Evolutionary conservation across 495 filamentous ascomycete species (phyloP).

Genomic region (Penicillium riverlandense): DNA sequence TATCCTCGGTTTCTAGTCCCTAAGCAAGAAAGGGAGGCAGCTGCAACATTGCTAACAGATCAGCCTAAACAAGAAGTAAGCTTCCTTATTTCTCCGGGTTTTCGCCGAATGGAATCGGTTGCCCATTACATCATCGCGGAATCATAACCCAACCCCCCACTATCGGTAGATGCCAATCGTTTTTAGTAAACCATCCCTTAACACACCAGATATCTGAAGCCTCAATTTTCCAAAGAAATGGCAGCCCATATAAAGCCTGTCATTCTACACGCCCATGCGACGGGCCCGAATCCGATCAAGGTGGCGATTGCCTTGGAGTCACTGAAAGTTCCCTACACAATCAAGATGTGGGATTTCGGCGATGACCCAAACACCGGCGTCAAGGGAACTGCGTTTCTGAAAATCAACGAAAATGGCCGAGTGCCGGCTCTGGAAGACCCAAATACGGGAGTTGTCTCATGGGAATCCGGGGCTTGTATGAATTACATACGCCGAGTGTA

Average conservation of each 20-base stretch:
- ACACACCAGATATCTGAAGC: background rate
- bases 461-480: slow-evolving; percentile 34
- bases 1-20: too few species aligned
- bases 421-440: slow-evolving; percentile 62
- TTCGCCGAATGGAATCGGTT: background rate
- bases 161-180: background rate
- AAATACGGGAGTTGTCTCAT: slow-evolving; percentile 34
- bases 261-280: slow-evolving; percentile 30
- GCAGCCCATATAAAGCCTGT: slow-evolving; percentile 18
- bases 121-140: slow-evolving; percentile 12
- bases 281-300: slow-evolving; percentile 49
- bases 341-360: slow-evolving; percentile 54
- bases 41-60: background rate
- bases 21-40: too few species aligned
- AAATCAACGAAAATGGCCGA: slow-evolving; percentile 83
- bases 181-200: too few species aligned
- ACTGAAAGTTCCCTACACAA: slow-evolving; percentile 57
- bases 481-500: slow-evolving; percentile 31
- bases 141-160: slow-evolving; percentile 3
- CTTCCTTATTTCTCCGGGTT: background rate
- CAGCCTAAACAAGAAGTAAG: background rate
- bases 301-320: slow-evolving; percentile 75
- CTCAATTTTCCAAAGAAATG: slow-evolving; percentile 2
- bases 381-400: slow-evolving; percentile 65
- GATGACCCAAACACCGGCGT: slow-evolving; percentile 39